phyloP scores from a whole-genome alignment of 1,139 yeast species.

The Zygosaccharomyces sapae region DNA sequence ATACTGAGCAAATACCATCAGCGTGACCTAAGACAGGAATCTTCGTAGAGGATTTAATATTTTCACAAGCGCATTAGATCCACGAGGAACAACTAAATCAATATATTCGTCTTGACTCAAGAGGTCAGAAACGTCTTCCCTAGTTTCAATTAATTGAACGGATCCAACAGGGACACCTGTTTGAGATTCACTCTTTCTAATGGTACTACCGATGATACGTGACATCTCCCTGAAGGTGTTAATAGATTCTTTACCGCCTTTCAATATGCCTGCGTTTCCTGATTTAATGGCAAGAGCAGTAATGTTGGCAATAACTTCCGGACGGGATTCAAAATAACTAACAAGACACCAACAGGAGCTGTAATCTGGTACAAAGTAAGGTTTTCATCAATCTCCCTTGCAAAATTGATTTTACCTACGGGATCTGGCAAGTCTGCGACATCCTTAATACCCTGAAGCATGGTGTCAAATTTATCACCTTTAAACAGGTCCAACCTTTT shows the following conservation, averaged over 20 bases:
- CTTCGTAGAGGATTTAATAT: conserved; percentile 79
- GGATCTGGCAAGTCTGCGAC: conserved; percentile 89
- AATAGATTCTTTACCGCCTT: conserved; percentile 92
- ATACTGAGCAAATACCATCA: conserved; percentile 92
- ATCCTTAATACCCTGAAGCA: conserved; percentile 92
- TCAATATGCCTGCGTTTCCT: conserved; percentile 91
- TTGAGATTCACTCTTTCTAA: conserved; percentile 41
- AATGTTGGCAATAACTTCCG: conserved; percentile 97
- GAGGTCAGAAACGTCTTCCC: conserved; percentile 84
- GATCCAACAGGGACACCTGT: conserved; percentile 75
- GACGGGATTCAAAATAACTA: conserved; percentile 93
- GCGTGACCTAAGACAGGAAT: conserved; percentile 99
- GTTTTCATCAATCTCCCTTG: conserved; percentile 81
- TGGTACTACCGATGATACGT: conserved; percentile 57
- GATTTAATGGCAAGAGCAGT: conserved; percentile 94
- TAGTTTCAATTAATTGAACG: conserved; percentile 78
- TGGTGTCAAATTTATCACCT: conserved; percentile 82
- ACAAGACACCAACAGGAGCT: conserved; percentile 89
- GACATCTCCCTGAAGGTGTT: conserved; percentile 85
- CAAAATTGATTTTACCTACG: conserved; percentile 77
- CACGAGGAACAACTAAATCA: conserved; percentile 95
- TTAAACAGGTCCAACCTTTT: conserved; percentile 78
- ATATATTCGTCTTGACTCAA: conserved; percentile 82
- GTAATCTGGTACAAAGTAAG: conserved; percentile 76
- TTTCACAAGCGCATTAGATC: conserved; percentile 84